Evolutionary conservation across 768 basidiomycete species (phyloP), one percentile per base, ranked within the genome.

Genomic region (Russula lepida): DNA sequence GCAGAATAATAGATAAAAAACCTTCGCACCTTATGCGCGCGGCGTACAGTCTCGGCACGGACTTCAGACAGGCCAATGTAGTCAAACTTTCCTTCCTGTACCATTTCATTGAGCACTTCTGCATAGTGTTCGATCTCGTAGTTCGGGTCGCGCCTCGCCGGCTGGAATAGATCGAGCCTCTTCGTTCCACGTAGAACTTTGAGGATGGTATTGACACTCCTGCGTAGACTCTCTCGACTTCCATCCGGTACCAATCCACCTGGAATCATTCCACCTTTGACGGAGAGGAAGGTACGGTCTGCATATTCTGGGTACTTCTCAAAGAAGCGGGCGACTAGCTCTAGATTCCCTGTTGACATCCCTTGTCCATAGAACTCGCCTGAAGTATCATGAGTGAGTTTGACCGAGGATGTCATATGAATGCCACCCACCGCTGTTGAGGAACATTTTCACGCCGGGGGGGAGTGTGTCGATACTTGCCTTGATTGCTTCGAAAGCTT

Each of bases 401-500:
- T 15, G 11, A 33, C 9, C 44, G 47, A 6, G 4, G 56, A 12
- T 19, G 27, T 46, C 21, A 21, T n/a, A 37, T 3, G 5, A 19
- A 27, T 65, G 70, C 19, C 64, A 66, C 72, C 12, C 65, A 76
- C 81, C 79, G 66, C 75, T 78, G 65, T 83, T 82, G 65, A 84
- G 65, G 59, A 82, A 68, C 68, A 79, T 75, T 67, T 81, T 81
- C 33, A 71, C 71, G n/a, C 76, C 79, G 0, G 73, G 64, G 1
- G 78, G 77, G 33, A 79, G 67, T 0, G 73, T 69, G 43, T 77
- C 73, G 54, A 81, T 66, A 3, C 77, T 77, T 9, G 77, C 77
- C 68, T 80, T 82, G 73, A 88, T 84, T 6, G 82, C 75, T 37
- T 78, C 81, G 62, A 88, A 86, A 17, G 80, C 80, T 41, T 81